phyloP scores from a whole-genome alignment of 148 eudicot genomes.

The Silene uniflora region DNA sequence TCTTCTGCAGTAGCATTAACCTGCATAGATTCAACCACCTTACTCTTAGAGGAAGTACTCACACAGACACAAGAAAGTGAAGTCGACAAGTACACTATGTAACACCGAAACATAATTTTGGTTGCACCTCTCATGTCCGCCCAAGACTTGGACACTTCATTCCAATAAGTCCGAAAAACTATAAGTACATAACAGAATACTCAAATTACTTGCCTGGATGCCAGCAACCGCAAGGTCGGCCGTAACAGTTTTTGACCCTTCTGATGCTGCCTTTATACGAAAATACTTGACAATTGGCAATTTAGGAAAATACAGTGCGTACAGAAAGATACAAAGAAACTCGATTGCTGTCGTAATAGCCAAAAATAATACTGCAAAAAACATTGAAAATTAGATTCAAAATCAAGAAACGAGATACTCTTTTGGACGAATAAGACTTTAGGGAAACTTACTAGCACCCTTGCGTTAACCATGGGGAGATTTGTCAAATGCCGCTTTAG shows the following conservation, averaged over 20 bases:
- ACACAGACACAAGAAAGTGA: too few species aligned
- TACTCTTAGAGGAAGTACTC: too few species aligned
- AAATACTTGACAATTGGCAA: slow-evolving; percentile 48
- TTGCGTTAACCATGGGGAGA: slow-evolving; percentile 48
- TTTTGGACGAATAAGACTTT: slow-evolving; percentile 19
- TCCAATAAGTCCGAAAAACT: too few species aligned
- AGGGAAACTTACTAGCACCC: slow-evolving; percentile 64
- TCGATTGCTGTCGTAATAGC: slow-evolving; percentile 35
- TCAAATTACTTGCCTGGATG: too few species aligned
- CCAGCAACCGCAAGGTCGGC: slow-evolving; percentile 55
- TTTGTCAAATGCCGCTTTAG: slow-evolving; percentile 50
- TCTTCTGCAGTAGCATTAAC: too few species aligned
- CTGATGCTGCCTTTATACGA: slow-evolving; percentile 48
- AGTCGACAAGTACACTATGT: too few species aligned
- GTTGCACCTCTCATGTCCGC: too few species aligned
- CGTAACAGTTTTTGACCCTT: slow-evolving; percentile 52
- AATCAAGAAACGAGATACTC: background rate
- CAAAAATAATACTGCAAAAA: slow-evolving; percentile 49
- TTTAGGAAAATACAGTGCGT: slow-evolving; percentile 46
- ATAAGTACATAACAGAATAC: too few species aligned
- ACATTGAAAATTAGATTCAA: background rate
- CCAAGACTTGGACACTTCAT: too few species aligned
- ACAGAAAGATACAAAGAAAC: slow-evolving; percentile 34
- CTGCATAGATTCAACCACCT: too few species aligned
- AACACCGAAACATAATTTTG: too few species aligned